Base-by-base conservation (phyloP, 768 basidiomycete species). In the Pisolithus orientalis region DNA sequence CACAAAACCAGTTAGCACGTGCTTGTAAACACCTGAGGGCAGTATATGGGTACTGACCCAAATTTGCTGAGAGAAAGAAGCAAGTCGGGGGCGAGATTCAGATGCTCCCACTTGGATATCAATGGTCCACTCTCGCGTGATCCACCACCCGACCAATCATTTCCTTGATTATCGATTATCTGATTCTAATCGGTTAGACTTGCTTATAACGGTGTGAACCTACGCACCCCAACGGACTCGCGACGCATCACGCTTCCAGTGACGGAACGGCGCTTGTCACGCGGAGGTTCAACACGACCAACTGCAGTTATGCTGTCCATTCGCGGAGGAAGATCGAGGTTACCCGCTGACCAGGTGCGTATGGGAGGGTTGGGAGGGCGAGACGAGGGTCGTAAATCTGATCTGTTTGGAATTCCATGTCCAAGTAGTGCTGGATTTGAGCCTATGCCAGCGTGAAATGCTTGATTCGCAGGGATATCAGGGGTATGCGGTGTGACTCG, bases 91-190 rank as follows among this genome's bases (percentile, higher is more conserved):
- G 87, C 82, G 32, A 97, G 76, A 52, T 84, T 77, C 44, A 98
- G 69, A 62, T 96, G 92, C 55, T 98, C 95, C 95, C 95, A 98
- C 70, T 97, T 97, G 50, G 91, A 87, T 44, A 96, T 80, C 52
- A 88, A 75, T 9, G 93, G 85, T 14, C 91, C 90, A 54, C 71
- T 73, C 61, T 90, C 89, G 55, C 88, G 85, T 39, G 76, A 73
- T 24, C 46, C 34, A 57, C 72, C 70, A 51, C 74, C 70, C 42
- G 74, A 68, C 77, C 80, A 80, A 54, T 73, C 76, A 59, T 80
- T 80, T 50, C 75, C 75, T 68, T 81, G 76, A 48, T 72, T 63
- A 60, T 85, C 84, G 54, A 80, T 62, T 39, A 80, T 66, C 85
- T 84, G 63, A 50, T 37, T 53, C 57, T 59, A 50, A 46, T 21